Percentiles rank a stretch among this genome's conserved stretches.
Evolutionary conservation across 805 yeast species (phyloP).

Genomic region (Starmera pachycereana): DNA sequence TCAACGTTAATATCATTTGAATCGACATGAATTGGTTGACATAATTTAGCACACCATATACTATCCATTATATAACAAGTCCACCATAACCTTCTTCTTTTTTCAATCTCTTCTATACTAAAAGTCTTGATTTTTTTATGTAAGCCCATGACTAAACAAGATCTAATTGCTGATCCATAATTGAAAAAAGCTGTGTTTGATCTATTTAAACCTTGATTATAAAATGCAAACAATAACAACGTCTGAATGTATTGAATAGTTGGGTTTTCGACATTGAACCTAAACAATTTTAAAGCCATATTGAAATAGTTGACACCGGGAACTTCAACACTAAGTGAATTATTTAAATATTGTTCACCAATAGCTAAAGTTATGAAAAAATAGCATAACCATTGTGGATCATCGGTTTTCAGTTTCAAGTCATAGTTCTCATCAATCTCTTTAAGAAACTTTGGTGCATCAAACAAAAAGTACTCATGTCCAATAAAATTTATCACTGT

Average conservation of each 20-base stretch:
- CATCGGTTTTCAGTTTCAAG: constrained; percentile 2
- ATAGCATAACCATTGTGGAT: constrained; percentile 12
- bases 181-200: constrained; percentile 24
- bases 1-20: constrained; percentile 24
- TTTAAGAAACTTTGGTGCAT: constrained; percentile 4
- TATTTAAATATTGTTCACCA: constrained; percentile 18
- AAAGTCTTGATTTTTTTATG: constrained; percentile 18
- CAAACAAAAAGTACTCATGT: constrained; percentile 16
- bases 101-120: constrained; percentile 17
- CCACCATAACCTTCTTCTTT: constrained; percentile 30
- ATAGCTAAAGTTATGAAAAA: constrained; percentile 16
- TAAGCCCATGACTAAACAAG: constrained; percentile 21
- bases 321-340: constrained; percentile 3
- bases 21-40: constrained; percentile 26
- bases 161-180: constrained; percentile 25
- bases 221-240: constrained; percentile 23
- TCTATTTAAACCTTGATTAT: constrained; percentile 26
- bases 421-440: constrained; percentile 9
- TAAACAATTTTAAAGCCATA: constrained; percentile 23
- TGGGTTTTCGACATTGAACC: constrained; percentile 23
- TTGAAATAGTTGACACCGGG: constrained; percentile 18
- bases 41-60: constrained; percentile 26
- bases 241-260: constrained; percentile 23
- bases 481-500: constrained; percentile 14
- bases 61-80: constrained; percentile 26